A percentile compares a stretch with the other conserved stretches of the same genome.
Evolutionary conservation across 257 asterid genomes (phyloP).

Genomic region (Jaltomata sinuosa): DNA sequence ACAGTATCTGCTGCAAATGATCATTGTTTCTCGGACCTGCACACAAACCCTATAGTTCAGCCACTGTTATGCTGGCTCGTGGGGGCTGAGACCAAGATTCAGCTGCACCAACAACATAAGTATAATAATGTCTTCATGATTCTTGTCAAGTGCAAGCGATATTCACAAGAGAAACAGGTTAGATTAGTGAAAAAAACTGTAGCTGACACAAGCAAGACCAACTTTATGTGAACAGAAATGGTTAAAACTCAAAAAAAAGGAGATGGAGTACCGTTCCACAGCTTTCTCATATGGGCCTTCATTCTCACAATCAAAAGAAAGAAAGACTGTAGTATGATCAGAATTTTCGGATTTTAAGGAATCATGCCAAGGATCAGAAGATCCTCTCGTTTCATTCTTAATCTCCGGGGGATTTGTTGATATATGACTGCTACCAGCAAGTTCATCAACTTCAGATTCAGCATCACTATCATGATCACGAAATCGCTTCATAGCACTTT

Average conservation of each 20-base stretch:
- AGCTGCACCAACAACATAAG: neutral
- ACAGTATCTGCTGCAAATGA: neutral
- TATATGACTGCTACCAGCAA: constrained; percentile 36
- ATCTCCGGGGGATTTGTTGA: constrained; percentile 38
- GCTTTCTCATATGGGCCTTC: constrained; percentile 91
- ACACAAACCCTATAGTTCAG: neutral
- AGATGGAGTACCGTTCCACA: constrained; percentile 60
- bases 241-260: neutral
- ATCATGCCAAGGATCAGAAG: constrained; percentile 56
- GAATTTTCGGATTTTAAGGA: constrained; percentile 46
- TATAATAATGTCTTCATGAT: neutral
- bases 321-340: constrained; percentile 53
- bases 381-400: constrained; percentile 34
- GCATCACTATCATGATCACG: constrained; percentile 83
- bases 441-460: constrained; percentile 87
- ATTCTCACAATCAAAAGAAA: constrained; percentile 94
- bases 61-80: neutral
- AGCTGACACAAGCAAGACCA: neutral
- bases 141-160: neutral
- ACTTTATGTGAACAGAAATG: neutral
- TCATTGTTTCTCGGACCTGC: neutral
- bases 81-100: neutral
- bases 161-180: neutral
- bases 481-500: constrained; percentile 58
- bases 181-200: neutral